These are phyloP conservation scores for Coemansia sp. DNA, from an alignment of 192 early-diverging fungal species.

Conservation along the genomic window DNA sequence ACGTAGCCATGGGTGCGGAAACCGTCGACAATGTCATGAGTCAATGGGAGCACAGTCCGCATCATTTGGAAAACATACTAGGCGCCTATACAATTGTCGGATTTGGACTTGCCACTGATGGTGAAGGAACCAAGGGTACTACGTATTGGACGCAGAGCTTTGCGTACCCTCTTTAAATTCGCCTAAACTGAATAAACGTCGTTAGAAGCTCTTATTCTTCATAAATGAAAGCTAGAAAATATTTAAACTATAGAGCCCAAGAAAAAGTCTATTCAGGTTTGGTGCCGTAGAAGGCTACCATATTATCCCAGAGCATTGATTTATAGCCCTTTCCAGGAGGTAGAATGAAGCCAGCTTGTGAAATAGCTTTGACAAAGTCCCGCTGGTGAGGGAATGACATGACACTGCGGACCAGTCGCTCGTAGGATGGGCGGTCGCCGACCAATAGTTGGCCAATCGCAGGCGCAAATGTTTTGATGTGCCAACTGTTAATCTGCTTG, in stretches of 20 bases:
- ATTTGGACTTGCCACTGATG: slow-evolving; percentile 4
- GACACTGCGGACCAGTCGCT: slow-evolving; percentile 89
- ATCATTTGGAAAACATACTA: slow-evolving; percentile 29
- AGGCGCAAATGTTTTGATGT: slow-evolving; percentile 87
- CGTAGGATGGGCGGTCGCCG: slow-evolving; percentile 83
- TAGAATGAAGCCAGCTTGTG: slow-evolving; percentile 79
- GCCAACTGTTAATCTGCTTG: slow-evolving; percentile 73
- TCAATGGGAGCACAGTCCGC: slow-evolving; percentile 26
- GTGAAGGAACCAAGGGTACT: neutral
- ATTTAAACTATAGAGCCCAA: neutral
- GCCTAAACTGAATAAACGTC: no score
- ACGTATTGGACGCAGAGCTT: slow-evolving; percentile 46
- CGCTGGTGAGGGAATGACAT: slow-evolving; percentile 84
- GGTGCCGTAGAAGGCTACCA: slow-evolving; percentile 29
- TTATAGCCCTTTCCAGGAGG: slow-evolving; percentile 79
- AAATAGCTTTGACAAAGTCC: slow-evolving; percentile 82
- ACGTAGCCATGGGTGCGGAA: slow-evolving; percentile 18
- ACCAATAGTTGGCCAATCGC: slow-evolving; percentile 75
- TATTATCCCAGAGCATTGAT: slow-evolving; percentile 23
- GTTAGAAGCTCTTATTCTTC: neutral
- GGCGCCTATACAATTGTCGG: slow-evolving; percentile 19
- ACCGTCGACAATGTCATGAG: slow-evolving; percentile 17
- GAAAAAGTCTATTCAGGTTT: slow-evolving; percentile 16
- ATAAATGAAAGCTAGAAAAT: no score
- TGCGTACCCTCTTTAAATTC: neutral